Evolutionary conservation across 2,329 filamentous ascomycete genomes (phyloP).

Genomic region (Cladosporium sp.): DNA sequence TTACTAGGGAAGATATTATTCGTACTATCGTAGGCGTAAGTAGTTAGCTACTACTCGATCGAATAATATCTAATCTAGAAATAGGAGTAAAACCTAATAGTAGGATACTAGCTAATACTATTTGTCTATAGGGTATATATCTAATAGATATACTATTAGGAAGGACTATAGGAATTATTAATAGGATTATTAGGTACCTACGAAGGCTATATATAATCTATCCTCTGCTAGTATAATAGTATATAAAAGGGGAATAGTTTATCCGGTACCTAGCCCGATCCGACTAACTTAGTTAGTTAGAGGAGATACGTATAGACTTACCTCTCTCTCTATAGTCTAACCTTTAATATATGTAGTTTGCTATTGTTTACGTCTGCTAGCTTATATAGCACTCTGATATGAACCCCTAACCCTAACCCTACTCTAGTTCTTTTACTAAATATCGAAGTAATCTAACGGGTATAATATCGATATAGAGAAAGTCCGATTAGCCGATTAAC

Average conservation of each 20-base stretch:
- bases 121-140: not conserved
- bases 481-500: no score
- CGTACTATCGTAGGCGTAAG: not conserved
- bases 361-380: not conserved
- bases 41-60: not conserved
- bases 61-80: not conserved
- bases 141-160: not conserved
- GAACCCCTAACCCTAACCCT: not conserved
- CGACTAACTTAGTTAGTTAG: not conserved
- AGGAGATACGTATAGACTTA: not conserved
- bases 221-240: not conserved
- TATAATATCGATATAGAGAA: no score
- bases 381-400: not conserved
- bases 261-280: conserved; percentile 3
- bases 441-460: no score
- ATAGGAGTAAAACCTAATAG: not conserved
- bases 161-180: not conserved
- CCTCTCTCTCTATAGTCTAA: not conserved
- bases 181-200: not conserved
- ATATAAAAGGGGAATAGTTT: conserved; percentile 1
- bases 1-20: not conserved
- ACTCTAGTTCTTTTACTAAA: no score
- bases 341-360: conserved; percentile 1
- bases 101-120: not conserved
- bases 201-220: not conserved